Evolutionary conservation across 1,284 basidiomycete genomes (phyloP).

Genomic region (Sutorius eximius): DNA sequence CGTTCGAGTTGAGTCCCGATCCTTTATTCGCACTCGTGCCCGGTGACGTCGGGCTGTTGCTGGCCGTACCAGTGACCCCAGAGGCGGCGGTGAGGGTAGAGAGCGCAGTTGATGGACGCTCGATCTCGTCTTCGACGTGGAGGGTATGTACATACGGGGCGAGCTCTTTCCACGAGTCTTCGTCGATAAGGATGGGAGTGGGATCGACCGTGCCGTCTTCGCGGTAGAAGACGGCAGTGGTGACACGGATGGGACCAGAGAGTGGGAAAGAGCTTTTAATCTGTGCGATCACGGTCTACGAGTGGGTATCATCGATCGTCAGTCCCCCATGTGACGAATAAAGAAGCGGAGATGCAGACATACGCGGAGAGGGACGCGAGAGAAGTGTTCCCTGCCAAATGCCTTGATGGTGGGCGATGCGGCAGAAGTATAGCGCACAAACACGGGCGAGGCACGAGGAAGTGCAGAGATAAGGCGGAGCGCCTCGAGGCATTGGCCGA

Average conservation of each 20-base stretch:
- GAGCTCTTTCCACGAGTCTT: constrained; percentile 36
- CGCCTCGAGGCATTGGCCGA: constrained; percentile 34
- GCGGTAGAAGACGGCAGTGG: constrained; percentile 28
- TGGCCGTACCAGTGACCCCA: background rate
- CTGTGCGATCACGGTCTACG: constrained; percentile 28
- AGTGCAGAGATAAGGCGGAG: constrained; percentile 33
- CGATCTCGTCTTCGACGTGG: constrained; percentile 31
- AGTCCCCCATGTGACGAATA: background rate
- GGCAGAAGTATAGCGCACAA: constrained; percentile 24
- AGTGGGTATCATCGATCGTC: background rate
- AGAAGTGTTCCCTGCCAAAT: constrained; percentile 32
- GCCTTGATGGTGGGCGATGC: constrained; percentile 26
- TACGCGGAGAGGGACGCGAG: constrained; percentile 35
- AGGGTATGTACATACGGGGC: constrained; percentile 33
- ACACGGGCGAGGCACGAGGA: constrained; percentile 30
- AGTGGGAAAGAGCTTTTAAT: constrained; percentile 29
- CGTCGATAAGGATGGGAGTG: constrained; percentile 23
- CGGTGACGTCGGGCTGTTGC: background rate
- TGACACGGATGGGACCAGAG: constrained; percentile 20
- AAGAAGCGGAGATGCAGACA: background rate
- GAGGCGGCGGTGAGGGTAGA: constrained; percentile 7
- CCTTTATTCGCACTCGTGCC: background rate
- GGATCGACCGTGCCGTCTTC: constrained; percentile 32
- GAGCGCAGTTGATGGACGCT: constrained; percentile 13
- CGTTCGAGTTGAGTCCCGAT: constrained; percentile 23